Evolutionary conservation across 164 flowering plant genomes (phyloP).

Genomic region (Nymphaea thermarum): DNA sequence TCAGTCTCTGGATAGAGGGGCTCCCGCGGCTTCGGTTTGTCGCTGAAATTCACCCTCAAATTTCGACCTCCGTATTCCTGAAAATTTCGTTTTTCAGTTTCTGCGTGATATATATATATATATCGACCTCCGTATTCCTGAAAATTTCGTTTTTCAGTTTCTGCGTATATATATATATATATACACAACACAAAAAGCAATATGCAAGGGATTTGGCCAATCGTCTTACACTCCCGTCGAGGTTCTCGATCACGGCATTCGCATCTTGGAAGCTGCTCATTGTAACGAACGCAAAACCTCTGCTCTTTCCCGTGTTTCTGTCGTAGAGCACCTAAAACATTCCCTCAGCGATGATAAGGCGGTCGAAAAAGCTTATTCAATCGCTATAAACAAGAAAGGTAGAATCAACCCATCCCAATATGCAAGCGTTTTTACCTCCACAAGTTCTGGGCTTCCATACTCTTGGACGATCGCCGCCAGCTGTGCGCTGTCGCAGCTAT

Average conservation of each 20-base stretch:
- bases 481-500: conserved; percentile 74
- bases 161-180: too few species aligned
- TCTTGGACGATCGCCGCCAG: conserved; percentile 86
- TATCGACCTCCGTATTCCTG: conserved; percentile 45
- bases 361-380: too few species aligned
- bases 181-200: too few species aligned
- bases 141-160: too few species aligned
- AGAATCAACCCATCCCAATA: neutral
- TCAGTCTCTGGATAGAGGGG: conserved; percentile 3
- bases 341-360: too few species aligned
- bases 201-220: too few species aligned
- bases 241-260: conserved; percentile 21
- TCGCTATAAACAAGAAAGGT: too few species aligned
- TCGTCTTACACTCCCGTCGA: conserved; percentile 35
- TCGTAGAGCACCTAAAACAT: conserved; percentile 29
- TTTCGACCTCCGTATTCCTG: conserved; percentile 47
- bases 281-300: conserved; percentile 31
- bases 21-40: conserved; percentile 7
- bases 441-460: conserved; percentile 61
- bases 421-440: conserved; percentile 43
- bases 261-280: conserved; percentile 29
- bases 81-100: too few species aligned
- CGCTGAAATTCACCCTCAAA: conserved; percentile 24
- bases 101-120: too few species aligned
- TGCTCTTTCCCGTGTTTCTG: conserved; percentile 29